phyloP scores from a whole-genome alignment of 2,329 filamentous ascomycete genomes.

The Colletotrichum zoysiae region DNA sequence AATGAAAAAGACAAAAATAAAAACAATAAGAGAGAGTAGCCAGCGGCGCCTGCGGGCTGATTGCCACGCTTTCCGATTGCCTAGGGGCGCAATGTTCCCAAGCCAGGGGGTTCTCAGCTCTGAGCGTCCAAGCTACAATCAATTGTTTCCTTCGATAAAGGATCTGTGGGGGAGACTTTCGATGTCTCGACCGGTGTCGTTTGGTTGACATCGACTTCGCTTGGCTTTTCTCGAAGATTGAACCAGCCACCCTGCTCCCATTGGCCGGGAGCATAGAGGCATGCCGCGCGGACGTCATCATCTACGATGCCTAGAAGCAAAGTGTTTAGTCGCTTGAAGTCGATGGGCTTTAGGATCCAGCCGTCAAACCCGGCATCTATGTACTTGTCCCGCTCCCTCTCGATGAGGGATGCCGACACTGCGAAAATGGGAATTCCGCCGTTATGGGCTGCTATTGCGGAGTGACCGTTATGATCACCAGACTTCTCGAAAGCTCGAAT shows the following conservation, averaged over 20 bases:
- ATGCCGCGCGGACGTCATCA: constrained; percentile 66
- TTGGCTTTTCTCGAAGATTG: constrained; percentile 38
- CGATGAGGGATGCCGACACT: constrained; percentile 84
- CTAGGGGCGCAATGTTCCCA: neutral
- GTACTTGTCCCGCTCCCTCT: constrained; percentile 76
- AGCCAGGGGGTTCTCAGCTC: neutral
- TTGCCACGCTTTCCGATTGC: neutral
- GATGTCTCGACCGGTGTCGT: neutral
- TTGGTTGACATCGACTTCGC: neutral
- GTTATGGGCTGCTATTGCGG: constrained; percentile 69
- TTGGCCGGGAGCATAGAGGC: constrained; percentile 76
- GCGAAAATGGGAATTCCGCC: constrained; percentile 85
- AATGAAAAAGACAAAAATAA: neutral
- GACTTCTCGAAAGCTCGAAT: constrained; percentile 80
- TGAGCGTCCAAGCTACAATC: neutral
- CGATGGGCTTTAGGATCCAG: constrained; percentile 91
- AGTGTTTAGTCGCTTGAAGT: constrained; percentile 79
- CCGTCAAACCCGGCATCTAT: constrained; percentile 86
- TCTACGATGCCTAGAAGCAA: constrained; percentile 79
- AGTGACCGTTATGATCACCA: constrained; percentile 62
- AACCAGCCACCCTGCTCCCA: constrained; percentile 96
- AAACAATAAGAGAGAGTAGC: neutral
- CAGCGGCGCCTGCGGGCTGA: too few relatives aligned
- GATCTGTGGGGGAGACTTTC: neutral
- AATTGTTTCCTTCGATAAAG: neutral